phyloP scores from a whole-genome alignment of 73 alveolate genomes.

The Stentor roeselii region DNA sequence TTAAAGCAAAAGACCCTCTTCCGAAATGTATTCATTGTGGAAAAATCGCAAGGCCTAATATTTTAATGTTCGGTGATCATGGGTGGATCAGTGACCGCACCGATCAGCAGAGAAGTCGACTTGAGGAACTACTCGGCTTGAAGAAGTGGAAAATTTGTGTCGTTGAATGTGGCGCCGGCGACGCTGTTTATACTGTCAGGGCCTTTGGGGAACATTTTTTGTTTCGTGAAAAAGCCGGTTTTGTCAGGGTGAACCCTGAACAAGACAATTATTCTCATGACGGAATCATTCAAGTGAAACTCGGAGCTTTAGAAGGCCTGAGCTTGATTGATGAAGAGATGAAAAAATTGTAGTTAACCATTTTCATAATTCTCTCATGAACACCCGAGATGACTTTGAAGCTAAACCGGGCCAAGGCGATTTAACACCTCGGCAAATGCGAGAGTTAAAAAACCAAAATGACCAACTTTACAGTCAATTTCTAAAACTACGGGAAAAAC shows the following conservation, averaged over 20 bases:
- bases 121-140: not conserved
- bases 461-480: not conserved
- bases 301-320: not conserved
- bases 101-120: not conserved
- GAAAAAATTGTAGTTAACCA: not conserved
- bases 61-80: constrained; percentile 1
- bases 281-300: not conserved
- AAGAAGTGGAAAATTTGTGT: not conserved
- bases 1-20: not conserved
- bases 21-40: constrained; percentile 11
- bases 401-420: too few species aligned
- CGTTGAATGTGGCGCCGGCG: not conserved
- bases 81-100: not conserved
- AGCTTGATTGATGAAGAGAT: not conserved
- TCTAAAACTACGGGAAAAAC: not conserved
- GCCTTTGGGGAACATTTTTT: not conserved
- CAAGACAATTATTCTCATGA: not conserved
- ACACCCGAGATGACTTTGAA: too few species aligned
- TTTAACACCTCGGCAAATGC: too few species aligned
- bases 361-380: too few species aligned
- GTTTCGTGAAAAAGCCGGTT: not conserved
- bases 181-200: not conserved
- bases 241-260: not conserved
- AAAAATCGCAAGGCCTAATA: constrained; percentile 2
- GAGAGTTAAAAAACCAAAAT: not conserved